Base-by-base conservation (phyloP, 805 yeast species). In the Candida succiphila region DNA sequence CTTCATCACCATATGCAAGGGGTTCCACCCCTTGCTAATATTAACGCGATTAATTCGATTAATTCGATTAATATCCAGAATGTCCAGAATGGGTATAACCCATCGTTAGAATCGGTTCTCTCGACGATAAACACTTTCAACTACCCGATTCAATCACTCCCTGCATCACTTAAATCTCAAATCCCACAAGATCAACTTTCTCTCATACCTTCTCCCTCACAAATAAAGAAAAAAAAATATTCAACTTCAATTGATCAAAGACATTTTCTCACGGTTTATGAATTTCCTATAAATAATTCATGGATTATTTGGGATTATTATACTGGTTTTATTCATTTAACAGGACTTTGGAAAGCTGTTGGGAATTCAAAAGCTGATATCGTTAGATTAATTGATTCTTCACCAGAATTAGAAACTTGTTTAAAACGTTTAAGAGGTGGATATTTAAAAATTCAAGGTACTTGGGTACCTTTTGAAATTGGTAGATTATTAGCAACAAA, bases 361-460 rank as follows among this genome's bases (percentile, higher is more conserved):
- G 81, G 81, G 8, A 71, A 75, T 52, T 56, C 67, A 20, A 84
- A 82, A 55, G 85, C 89, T 3, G 92, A 82, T 51, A 80, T 82
- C 29, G 83, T 79, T 35, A 77, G 76, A 53, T 59, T 83, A 29
- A 60, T 83, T 22, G 86, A 80, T 48, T 59, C 69, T 5, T 65
- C 74, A 4, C 88, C 88, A 2, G 75, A 75, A 45, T 62, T 76
- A 34, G 84, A 73, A 42, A 71, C 67, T 14, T 69, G 65, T 27
- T 67, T 80, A 35, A 74, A 74, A 45, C 69, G 95, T 32, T 85
- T 87, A 13, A 63, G 96, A 35, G 96, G 96, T 30, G 96, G 96
- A 3, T 85, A 75, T 47, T 67, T 87, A 42, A 86, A 86, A 61
- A 85, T 88, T 43, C 96, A 87, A 59, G 96, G 96, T 4, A 85